Percentiles rank a stretch among this genome's conserved stretches.
phyloP scores from a whole-genome alignment of 2,329 filamentous ascomycete genomes.

The Cladosporium cucumerinum region DNA sequence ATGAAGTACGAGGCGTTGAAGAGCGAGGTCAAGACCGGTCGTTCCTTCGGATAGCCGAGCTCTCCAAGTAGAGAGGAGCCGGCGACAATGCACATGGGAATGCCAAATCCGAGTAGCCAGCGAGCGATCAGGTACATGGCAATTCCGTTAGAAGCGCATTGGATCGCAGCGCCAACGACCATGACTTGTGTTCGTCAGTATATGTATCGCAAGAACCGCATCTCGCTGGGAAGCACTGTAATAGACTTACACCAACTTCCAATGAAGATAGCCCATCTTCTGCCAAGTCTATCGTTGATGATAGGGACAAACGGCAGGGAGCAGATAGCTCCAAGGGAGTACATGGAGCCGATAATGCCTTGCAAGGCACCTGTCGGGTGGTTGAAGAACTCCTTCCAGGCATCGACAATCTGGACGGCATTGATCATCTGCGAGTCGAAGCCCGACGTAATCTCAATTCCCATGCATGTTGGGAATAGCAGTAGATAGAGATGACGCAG shows the following conservation, averaged over 20 bases:
- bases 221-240: not conserved
- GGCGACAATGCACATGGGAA: constrained; percentile 58
- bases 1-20: constrained; percentile 61
- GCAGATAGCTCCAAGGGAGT: constrained; percentile 58
- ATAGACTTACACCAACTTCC: constrained; percentile 41
- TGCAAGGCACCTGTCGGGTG: constrained; percentile 44
- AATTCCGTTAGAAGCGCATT: constrained; percentile 48
- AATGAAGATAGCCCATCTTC: constrained; percentile 56
- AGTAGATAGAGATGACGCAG: constrained; percentile 55
- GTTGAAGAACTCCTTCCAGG: constrained; percentile 38
- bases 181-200: constrained; percentile 39
- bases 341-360: constrained; percentile 58
- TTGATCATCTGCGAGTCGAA: constrained; percentile 52
- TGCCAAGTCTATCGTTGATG: constrained; percentile 54
- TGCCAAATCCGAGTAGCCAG: constrained; percentile 60
- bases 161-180: constrained; percentile 55
- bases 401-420: constrained; percentile 19
- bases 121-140: constrained; percentile 61
- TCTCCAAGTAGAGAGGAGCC: constrained; percentile 59
- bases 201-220: not conserved
- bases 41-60: constrained; percentile 59
- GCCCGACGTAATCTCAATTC: constrained; percentile 60
- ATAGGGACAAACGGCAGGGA: constrained; percentile 57
- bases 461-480: constrained; percentile 59
- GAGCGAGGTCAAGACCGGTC: constrained; percentile 56